Base-by-base conservation (phyloP, 2,329 filamentous ascomycete genomes). In the Celoporthe dispersa region DNA sequence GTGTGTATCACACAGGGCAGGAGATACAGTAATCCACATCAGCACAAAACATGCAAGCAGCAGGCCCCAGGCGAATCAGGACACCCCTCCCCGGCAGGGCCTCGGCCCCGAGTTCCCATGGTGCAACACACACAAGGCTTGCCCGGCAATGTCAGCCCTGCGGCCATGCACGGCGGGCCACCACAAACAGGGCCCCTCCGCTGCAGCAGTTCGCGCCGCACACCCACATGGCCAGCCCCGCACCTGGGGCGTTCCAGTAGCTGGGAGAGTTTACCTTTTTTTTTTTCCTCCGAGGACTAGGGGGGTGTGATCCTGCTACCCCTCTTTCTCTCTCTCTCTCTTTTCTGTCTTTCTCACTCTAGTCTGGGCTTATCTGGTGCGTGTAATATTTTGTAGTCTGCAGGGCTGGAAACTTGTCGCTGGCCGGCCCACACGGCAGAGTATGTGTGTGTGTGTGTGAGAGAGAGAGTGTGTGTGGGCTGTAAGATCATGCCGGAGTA, bases 81-180 rank as follows among this genome's bases (percentile, higher is more conserved):
- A 19, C 14, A 19, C 31, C 9, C 57, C 57, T 37, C 35, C 35
- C 35, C 35, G n/a, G n/a, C n/a, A n/a, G n/a, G n/a, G 33, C 8
- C 9, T 60, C 57, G 31, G 31, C 7, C 16, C 57, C 57, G 57
- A 37, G 22, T 19, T 22, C 22, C 22, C 16, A 33, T 33, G 14
- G 19, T 60, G 33, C 19, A 60, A 60, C 31, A 60, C 57, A 57
- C 7, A 59, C 53, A 39, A 39, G 5, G 19, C 44, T 19, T 60
- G 57, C 57, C 57, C 57, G 57, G 31, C 57, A 33, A 60, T 37
- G 57, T 60, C 57, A 60, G 57, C 57, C 57, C 57, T 60, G 57
- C 57, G 57, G 57, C 57, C 57, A 60, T 37, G 53, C 53, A 57
- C 25, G 14, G 33, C 33, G 57, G n/a, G 5, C 57, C 57, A 60